Conservation (phyloP, 2,329 filamentous ascomycete species). For the Trichoderma lentiforme region DNA sequence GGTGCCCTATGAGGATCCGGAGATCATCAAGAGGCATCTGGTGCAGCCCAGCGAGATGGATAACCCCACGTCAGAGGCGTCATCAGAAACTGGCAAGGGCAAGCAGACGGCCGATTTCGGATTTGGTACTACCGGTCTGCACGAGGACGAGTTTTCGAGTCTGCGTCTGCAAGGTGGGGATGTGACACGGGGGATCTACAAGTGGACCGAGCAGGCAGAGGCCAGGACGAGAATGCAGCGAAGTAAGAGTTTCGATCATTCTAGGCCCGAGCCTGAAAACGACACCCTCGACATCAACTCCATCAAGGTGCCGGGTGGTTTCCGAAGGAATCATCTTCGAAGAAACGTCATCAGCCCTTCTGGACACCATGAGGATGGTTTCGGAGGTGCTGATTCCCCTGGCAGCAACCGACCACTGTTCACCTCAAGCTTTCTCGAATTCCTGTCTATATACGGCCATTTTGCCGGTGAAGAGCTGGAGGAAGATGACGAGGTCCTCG, state of each 20-base stretch:
- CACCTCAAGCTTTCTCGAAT: conserved; percentile 93
- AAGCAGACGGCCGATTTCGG: conserved; percentile 47
- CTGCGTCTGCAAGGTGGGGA: conserved; percentile 90
- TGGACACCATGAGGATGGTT: conserved; percentile 31
- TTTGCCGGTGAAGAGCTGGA: conserved; percentile 96
- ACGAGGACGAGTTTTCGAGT: conserved; percentile 87
- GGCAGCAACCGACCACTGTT: conserved; percentile 55
- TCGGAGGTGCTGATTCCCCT: conserved; percentile 36
- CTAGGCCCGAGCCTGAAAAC: conserved; percentile 73
- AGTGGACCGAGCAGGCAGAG: conserved; percentile 89
- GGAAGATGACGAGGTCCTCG: conserved; percentile 88
- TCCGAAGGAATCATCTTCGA: conserved; percentile 84
- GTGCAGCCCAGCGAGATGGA: conserved; percentile 62
- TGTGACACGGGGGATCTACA: conserved; percentile 90
- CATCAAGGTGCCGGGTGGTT: conserved; percentile 91
- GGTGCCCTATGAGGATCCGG: conserved; percentile 77
- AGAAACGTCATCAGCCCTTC: conserved; percentile 65
- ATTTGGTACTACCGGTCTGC: conserved; percentile 35
- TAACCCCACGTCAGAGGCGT: conserved; percentile 45
- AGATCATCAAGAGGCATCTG: conserved; percentile 85
- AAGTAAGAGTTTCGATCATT: conserved; percentile 82
- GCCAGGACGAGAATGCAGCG: conserved; percentile 65
- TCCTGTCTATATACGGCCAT: conserved; percentile 90
- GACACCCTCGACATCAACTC: conserved; percentile 81
- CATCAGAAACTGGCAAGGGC: conserved; percentile 49